Evolutionary conservation across 768 basidiomycete genomes (phyloP), one percentile per base, ranked within the genome.

Genomic region (Wakefieldia striispora): DNA sequence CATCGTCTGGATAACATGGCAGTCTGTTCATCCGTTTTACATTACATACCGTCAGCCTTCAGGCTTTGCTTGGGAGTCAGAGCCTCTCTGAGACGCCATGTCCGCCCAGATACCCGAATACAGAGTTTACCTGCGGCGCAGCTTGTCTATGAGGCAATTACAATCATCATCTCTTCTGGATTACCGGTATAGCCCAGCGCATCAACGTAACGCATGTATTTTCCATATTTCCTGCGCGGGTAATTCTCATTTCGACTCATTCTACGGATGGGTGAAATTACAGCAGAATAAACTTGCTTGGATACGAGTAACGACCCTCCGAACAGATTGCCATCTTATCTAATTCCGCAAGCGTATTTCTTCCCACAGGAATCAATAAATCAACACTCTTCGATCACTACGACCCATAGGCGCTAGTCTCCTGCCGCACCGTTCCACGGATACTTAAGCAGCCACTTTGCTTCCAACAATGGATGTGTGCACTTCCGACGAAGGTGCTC

Each of bases 291-390:
- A 13, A 19, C 33, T 27, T 26, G 36, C 37, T 41, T 33, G 8
- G 26, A 23, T 44, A 29, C 6, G 8, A 14, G 27, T 27, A 26
- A 19, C 23, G n/a, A 26, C 27, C 31, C 31, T n/a, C 24, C 9
- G 17, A 14, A 24, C 37, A 36, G 19, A 23, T 23, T 2, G 31
- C 45, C 52, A 43, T 17, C 19, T 40, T 49, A 48, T 53, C 42
- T 21, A 48, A 49, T 37, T 20, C n/a, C 21, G 11, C 33, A 5
- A 27, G 36, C 17, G 16, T 17, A 5, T 12, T 34, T 10, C 13
- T n/a, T 23, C 20, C 20, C 40, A 42, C 50, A 47, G 40, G 17
- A 41, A 40, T n/a, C 17, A 29, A 19, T 21, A 10, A 29, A 19
- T 33, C 35, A 24, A 27, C 2, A 34, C 6, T 13, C 5, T 17